Conservation (phyloP, 2,329 filamentous ascomycete species). For the Cladophialophora bantiana region DNA sequence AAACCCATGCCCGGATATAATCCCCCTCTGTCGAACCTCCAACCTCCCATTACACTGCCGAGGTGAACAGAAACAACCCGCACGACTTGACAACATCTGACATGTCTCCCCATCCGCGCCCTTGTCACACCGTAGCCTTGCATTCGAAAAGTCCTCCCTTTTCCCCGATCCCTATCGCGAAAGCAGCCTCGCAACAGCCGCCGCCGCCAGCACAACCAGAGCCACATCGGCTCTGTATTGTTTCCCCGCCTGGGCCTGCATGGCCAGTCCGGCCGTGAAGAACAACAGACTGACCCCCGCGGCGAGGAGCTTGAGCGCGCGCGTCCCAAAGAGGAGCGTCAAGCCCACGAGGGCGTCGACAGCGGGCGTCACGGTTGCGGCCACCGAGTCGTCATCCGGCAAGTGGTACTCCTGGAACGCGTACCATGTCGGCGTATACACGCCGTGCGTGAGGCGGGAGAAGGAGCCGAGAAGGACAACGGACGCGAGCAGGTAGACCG, state of each 20-base stretch:
- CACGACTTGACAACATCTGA: too few relatives aligned
- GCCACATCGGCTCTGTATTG: slow-evolving; percentile 17
- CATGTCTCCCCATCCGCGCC: too few relatives aligned
- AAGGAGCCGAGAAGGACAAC: slow-evolving; percentile 29
- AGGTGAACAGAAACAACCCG: too few relatives aligned
- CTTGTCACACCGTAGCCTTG: too few relatives aligned
- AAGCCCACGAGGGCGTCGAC: slow-evolving; percentile 19
- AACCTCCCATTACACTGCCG: too few relatives aligned
- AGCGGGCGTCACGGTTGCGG: slow-evolving; percentile 17
- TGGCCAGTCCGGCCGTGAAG: slow-evolving; percentile 11
- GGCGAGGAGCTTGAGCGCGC: slow-evolving; percentile 13
- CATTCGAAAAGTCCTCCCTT: too few relatives aligned
- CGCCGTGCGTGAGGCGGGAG: slow-evolving; percentile 31
- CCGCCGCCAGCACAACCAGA: slow-evolving; percentile 18
- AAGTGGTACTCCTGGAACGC: slow-evolving; percentile 31
- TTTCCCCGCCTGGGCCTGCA: slow-evolving; percentile 23
- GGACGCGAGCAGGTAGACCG: slow-evolving; percentile 26
- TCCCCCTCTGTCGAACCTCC: too few relatives aligned
- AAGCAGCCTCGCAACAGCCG: slow-evolving; percentile 5
- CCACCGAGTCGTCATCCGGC: slow-evolving; percentile 24
- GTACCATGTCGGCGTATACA: slow-evolving; percentile 30
- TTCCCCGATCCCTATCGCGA: neutral
- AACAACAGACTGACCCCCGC: slow-evolving; percentile 9
- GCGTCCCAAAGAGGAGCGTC: slow-evolving; percentile 18
- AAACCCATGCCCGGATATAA: too few relatives aligned